These are phyloP conservation scores for Fraxinus baroniana DNA, from an alignment of 305 asterid species.

Conservation along the genomic window DNA sequence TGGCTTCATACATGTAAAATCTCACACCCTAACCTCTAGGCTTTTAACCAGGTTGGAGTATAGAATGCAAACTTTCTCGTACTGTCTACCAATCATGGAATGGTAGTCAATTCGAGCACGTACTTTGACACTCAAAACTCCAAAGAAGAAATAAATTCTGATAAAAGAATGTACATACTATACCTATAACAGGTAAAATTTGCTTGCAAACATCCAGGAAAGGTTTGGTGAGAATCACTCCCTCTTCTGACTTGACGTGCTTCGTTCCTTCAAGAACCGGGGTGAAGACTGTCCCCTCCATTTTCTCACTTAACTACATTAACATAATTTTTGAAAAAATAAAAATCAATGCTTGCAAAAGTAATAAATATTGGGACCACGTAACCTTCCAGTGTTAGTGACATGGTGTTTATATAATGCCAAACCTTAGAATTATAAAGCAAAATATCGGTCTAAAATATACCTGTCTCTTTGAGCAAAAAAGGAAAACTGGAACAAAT, in stretches of 20 bases:
- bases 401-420: not conserved
- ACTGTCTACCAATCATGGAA: not conserved
- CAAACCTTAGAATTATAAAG: not conserved
- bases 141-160: not conserved
- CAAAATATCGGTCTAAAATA: not conserved
- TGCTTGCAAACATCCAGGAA: constrained; percentile 92
- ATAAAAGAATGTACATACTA: not conserved
- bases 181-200: constrained; percentile 87
- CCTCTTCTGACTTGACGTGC: constrained; percentile 77
- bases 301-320: constrained; percentile 41
- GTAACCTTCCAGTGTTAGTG: not conserved
- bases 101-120: not conserved
- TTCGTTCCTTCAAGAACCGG: constrained; percentile 93
- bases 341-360: not conserved
- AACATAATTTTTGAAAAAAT: constrained; percentile 8
- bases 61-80: not conserved
- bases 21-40: not conserved
- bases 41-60: not conserved
- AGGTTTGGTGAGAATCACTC: constrained; percentile 78
- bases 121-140: not conserved
- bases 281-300: constrained; percentile 86
- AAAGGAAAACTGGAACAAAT: not conserved
- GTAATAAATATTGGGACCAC: not conserved
- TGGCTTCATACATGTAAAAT: not conserved
- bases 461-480: not conserved